Evolutionary conservation across 140 eudicot species (phyloP).

Genomic region (Oenanthe javanica): DNA sequence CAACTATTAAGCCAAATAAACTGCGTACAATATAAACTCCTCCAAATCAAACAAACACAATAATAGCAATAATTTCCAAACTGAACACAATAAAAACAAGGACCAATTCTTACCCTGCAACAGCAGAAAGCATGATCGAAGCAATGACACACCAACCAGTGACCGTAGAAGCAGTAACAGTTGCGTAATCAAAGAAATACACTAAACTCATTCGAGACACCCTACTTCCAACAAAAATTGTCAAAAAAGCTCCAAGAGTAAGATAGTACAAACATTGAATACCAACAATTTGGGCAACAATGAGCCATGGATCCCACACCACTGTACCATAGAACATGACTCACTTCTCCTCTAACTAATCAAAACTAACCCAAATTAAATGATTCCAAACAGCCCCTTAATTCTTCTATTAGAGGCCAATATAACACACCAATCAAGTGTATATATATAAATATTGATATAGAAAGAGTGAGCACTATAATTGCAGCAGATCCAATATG

Average conservation of each 20-base stretch:
- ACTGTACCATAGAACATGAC: conserved; percentile 97
- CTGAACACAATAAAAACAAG: neutral
- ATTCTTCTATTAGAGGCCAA: neutral
- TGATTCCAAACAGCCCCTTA: neutral
- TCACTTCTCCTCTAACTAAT: neutral
- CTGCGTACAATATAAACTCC: neutral
- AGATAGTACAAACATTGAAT: conserved; percentile 81
- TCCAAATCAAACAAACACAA: neutral
- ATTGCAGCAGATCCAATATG: neutral
- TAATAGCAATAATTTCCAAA: neutral
- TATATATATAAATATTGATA: neutral
- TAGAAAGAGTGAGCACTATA: neutral
- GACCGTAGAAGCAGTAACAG: conserved; percentile 55
- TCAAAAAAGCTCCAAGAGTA: conserved; percentile 48
- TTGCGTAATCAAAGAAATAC: conserved; percentile 83
- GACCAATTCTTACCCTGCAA: conserved; percentile 57
- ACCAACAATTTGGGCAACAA: conserved; percentile 90
- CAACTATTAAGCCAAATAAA: neutral
- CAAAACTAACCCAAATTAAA: neutral
- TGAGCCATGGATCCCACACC: conserved; percentile 98
- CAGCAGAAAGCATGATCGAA: conserved; percentile 58
- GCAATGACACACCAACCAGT: conserved; percentile 90
- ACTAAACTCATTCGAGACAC: conserved; percentile 69
- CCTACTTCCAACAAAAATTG: conserved; percentile 65
- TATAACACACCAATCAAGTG: neutral